Conservation (phyloP, 495 filamentous ascomycete genomes). For the Podospora fimiseda region DNA sequence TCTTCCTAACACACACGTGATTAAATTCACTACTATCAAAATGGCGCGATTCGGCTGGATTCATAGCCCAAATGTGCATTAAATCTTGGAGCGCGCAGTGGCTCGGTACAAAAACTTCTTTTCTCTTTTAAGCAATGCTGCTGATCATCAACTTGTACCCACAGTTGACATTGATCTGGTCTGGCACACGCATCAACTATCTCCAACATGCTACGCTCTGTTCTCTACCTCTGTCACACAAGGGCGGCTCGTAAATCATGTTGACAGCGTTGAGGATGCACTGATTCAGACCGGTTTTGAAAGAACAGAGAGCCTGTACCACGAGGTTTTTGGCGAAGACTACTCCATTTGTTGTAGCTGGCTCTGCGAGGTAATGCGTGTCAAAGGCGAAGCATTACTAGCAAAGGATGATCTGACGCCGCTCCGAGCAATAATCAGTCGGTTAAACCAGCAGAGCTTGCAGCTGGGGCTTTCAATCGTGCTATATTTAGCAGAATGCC, state of each 20-base stretch:
- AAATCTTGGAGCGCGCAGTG: background rate
- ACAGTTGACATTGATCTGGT: background rate
- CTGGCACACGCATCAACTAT: background rate
- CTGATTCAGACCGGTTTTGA: background rate
- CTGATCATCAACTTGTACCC: background rate
- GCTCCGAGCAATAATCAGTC: too few relatives aligned
- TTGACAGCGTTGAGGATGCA: background rate
- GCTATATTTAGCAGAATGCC: too few relatives aligned
- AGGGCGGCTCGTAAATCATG: background rate
- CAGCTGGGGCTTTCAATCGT: too few relatives aligned
- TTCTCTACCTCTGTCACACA: background rate
- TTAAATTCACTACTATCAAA: too few relatives aligned
- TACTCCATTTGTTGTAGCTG: background rate
- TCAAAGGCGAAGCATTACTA: too few relatives aligned
- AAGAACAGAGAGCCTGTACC: background rate
- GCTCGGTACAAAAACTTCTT: background rate
- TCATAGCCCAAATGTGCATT: background rate
- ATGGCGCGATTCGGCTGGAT: background rate
- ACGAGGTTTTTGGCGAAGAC: background rate
- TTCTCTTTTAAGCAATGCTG: background rate
- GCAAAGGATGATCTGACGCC: too few relatives aligned
- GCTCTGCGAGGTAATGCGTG: too few relatives aligned
- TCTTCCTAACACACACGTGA: too few relatives aligned
- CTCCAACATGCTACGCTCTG: background rate
- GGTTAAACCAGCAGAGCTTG: too few relatives aligned